Conservation (phyloP, 257 asterid species). For the Paraleonurus japonicus region DNA sequence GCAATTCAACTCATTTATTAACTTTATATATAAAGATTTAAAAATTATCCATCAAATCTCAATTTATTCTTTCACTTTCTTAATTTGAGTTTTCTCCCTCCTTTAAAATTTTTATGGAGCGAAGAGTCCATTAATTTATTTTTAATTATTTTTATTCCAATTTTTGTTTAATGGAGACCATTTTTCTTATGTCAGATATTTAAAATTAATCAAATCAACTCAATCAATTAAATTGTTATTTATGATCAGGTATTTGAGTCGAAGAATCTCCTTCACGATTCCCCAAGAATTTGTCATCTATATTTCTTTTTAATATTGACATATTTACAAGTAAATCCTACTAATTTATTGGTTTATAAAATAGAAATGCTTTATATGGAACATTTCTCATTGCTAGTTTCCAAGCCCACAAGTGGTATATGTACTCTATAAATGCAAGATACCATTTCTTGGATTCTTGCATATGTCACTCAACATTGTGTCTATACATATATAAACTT, state of each 20-base stretch:
- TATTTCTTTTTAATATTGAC: neutral
- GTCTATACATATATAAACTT: neutral
- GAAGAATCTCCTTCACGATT: neutral
- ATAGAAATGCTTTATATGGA: neutral
- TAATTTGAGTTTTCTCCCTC: too few relatives aligned
- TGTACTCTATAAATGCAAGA: neutral
- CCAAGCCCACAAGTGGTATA: neutral
- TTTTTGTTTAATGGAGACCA: neutral
- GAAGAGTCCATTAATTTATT: too few relatives aligned
- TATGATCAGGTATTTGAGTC: neutral
- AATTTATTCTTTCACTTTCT: too few relatives aligned
- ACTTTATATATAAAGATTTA: too few relatives aligned
- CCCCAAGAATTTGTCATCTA: neutral
- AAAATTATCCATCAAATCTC: too few relatives aligned
- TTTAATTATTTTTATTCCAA: too few relatives aligned
- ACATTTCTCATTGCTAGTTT: neutral
- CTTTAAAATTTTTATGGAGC: too few relatives aligned
- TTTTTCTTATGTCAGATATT: neutral
- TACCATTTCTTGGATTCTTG: neutral
- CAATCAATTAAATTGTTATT: too few relatives aligned
- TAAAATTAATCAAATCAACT: neutral
- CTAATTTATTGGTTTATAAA: neutral
- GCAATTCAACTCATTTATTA: too few relatives aligned
- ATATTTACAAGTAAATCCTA: neutral
- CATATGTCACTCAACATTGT: neutral